Evolutionary conservation across 148 eudicot genomes (phyloP), one percentile per base, ranked within the genome.

Genomic region (Polygonum maritimum): DNA sequence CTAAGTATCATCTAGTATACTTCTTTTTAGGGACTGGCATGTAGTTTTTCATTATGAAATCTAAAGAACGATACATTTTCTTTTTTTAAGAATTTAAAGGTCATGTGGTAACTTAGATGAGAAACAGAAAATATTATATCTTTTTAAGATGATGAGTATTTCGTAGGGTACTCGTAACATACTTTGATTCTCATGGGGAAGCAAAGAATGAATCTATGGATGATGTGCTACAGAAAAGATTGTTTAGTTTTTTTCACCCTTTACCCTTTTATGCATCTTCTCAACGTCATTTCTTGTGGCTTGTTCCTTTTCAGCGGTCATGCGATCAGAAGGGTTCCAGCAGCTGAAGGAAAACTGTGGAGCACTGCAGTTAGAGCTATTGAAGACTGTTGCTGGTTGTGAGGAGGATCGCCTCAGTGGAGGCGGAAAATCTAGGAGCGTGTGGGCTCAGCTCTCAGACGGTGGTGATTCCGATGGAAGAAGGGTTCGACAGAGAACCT

Each of bases 341-440:
- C 78, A 81, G 35, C 78, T 85, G 15, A 85, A 85, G 76, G 85
- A 85, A 58, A 82, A 85, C 11, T 82, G 76, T 71, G 83, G 85
- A 57, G 60, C 77, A 47, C 63, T 85, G 71, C 87, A 85, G 40
- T 85, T 83, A 13, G 87, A 85, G 85, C 83, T 85, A 69, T 77
- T 85, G 81, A 85, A 82, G 81, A 85, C 74, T 2, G 85, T 85
- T 77, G 87, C 87, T 26, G 87, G 87, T 18, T 78, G 78, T n/a
- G 85, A 82, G 62, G 85, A 82, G 47, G 85, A 85, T 12, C 63
- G 74, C 39, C 73, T 82, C 52, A 74, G 75, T 55, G 83, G 74
- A 16, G 86, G 83, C 10, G 81, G 81, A 62, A 85, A 80, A 69
- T 70, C 73, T 9, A 74, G 76, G 13, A 81, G 87, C 70, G 78